Conservation (phyloP, 805 yeast species). For the Suhomyces emberorum region DNA sequence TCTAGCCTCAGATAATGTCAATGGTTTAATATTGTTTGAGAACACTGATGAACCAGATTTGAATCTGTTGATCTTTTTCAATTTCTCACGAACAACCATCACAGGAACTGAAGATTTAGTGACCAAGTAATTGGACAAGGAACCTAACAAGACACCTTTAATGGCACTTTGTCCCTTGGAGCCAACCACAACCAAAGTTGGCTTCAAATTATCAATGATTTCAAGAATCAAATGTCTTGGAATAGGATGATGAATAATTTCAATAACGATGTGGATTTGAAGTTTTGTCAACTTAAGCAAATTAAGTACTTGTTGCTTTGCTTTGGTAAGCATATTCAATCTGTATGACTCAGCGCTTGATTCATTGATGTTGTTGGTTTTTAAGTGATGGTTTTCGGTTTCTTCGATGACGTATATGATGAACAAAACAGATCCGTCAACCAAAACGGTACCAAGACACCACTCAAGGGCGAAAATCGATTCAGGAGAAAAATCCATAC, state of each 20-base stretch:
- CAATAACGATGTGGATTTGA: constrained; percentile 70
- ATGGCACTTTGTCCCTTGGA: constrained; percentile 71
- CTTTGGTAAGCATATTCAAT: constrained; percentile 38
- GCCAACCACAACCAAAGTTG: constrained; percentile 72
- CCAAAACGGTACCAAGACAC: constrained; percentile 80
- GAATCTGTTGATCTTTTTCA: constrained; percentile 64
- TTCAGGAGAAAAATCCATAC: constrained; percentile 81
- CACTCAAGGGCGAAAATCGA: constrained; percentile 82
- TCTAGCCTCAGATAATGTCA: constrained; percentile 48
- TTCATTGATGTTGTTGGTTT: constrained; percentile 37
- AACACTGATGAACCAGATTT: constrained; percentile 47
- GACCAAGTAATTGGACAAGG: constrained; percentile 68
- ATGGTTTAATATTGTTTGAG: constrained; percentile 53
- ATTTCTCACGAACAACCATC: constrained; percentile 73
- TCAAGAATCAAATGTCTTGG: constrained; percentile 70
- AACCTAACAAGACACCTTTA: constrained; percentile 71
- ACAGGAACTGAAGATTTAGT: constrained; percentile 72
- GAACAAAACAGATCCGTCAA: constrained; percentile 78
- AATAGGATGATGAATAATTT: constrained; percentile 71
- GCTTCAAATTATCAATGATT: constrained; percentile 65
- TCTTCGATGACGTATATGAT: constrained; percentile 60
- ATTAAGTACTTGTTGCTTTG: constrained; percentile 43
- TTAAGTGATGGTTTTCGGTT: constrained; percentile 42
- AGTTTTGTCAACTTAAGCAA: constrained; percentile 62
- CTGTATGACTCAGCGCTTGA: constrained; percentile 34